Evolutionary conservation across 108 stramenopile genomes (phyloP).

Genomic region (Cylindrotheca closterium): DNA sequence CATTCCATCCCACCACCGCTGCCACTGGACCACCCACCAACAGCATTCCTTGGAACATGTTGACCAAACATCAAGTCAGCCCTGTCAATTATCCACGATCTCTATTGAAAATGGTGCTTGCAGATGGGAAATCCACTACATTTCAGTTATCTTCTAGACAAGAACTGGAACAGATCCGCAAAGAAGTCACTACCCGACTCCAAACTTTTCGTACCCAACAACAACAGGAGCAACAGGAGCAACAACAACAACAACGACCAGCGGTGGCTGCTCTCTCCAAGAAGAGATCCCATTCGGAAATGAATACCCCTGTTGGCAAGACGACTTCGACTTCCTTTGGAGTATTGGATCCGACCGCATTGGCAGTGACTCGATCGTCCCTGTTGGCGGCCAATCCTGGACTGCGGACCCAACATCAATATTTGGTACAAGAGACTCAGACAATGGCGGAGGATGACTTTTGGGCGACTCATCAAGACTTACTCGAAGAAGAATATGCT

Average conservation of each 20-base stretch:
- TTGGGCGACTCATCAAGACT: conserved; percentile 72
- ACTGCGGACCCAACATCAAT: conserved; percentile 77
- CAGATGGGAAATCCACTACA: conserved; percentile 42
- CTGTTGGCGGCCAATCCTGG: conserved; percentile 80
- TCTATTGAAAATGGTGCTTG: conserved; percentile 63
- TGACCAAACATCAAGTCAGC: conserved; percentile 87
- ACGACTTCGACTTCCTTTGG: conserved; percentile 46
- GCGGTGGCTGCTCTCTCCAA: conserved; percentile 4
- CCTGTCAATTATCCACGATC: conserved; percentile 73
- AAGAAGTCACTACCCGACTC: conserved; percentile 62
- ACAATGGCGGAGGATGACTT: conserved; percentile 83
- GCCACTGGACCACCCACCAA: background rate
- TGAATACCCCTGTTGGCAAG: conserved; percentile 7
- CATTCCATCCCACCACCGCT: conserved; percentile 19
- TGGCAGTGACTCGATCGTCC: conserved; percentile 76
- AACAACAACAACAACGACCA: background rate
- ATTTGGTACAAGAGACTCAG: conserved; percentile 63
- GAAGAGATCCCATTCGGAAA: conserved; percentile 30
- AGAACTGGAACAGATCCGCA: conserved; percentile 65
- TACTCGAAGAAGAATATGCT: conserved; percentile 83
- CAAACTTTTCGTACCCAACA: conserved; percentile 6
- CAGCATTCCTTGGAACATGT: conserved; percentile 37
- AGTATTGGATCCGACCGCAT: conserved; percentile 61
- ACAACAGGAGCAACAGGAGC: conserved; percentile 22
- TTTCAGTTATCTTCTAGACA: conserved; percentile 64